Evolutionary conservation across 129 eudicot genomes (phyloP), one percentile per base, ranked within the genome.

Genomic region (Oenanthe sinensis): DNA sequence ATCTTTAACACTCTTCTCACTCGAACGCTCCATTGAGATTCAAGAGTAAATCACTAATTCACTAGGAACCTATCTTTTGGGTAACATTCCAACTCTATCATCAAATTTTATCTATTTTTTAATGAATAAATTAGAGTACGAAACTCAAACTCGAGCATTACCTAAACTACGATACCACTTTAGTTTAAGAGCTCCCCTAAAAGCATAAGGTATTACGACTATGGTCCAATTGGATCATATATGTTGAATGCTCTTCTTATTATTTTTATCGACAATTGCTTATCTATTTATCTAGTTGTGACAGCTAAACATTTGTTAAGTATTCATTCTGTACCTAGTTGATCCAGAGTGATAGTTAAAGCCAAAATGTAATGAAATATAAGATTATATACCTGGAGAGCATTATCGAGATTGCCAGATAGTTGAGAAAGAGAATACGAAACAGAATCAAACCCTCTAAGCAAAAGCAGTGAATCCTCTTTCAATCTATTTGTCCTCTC

Each of bases 371-470:
- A 20, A 20, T 2, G 40, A 73, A 54, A 20, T 44, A 15, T 73
- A 28, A 44, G 54, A 40, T 36, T 42, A 9, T 39, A 73, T 82
- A 90, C 98, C 98, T 88, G 96, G 79, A 94, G 92, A 42, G 97
- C 97, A 87, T 84, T 85, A 37, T 88, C 92, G 11, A 95, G 84
- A 85, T 83, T 92, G 63, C 84, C 80, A 12, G 93, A 89, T 17
- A 95, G 87, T 85, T 83, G 90, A 44, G 97, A 88, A 74, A 95
- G 91, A 49, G 97, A 83, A 48, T 77, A 67, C 19, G 97, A 85
- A 82, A 92, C 90, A 43, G 97, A 91, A 68, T 91, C 98, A 70
- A 91, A 95, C 45, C 98, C 98, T 58, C 91, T 87, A 11, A 91
- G 86, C 90, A 95, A 79, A 74, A 95, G 90, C 96, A 87, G 19